Base-by-base conservation (phyloP, 2,329 filamentous ascomycete genomes). In the Cladosporium sp. region DNA sequence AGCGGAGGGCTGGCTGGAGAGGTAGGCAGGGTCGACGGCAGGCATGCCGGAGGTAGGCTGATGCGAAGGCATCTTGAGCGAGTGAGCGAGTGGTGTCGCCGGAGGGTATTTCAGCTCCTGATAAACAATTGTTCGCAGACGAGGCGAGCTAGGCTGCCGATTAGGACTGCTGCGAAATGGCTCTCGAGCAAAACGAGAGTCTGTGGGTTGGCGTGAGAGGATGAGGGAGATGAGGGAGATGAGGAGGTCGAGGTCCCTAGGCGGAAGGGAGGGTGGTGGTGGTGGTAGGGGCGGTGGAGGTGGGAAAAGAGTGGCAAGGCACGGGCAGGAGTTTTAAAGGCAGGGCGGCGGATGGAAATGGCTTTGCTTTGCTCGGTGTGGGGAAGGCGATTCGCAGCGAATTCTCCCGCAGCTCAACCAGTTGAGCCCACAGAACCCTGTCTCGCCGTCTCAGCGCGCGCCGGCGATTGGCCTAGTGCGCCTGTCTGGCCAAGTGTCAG, bases 21-120 rank as follows among this genome's bases (percentile, higher is more conserved):
- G 62, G 57, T 67, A 75, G 55, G 73, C 65, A 53, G 74, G 72
- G 65, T 77, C 71, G 59, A 76, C 68, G 62, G 75, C 74, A 58
- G 67, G 58, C 58, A 72, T 66, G 67, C 71, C 71, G 46, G 71
- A 69, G 52, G 68, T 68, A 52, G 74, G 69, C 60, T 78, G 76
- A 62, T 73, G 71, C 38, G 75, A 78, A 62, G 75, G 73, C 76
- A 78, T 79, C 18, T 33, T 35, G 19, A 25, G 35, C 8, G 32
- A 16, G 32, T 4, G n/a, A 35, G 32, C 32, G 32, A 35, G 11
- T 16, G 32, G 32, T 35, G 32, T 35, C 32, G 32, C 32, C 22
- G 22, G 22, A 27, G 22, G 32, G 32, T 3, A 33, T 22, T 22
- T 39, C 30, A 27, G 45, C 45, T 48, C 45, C 45, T 48, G 9